Evolutionary conservation across 192 early-diverging fungal genomes (phyloP), one percentile per base, ranked within the genome.

Genomic region (Backusella luteola): DNA sequence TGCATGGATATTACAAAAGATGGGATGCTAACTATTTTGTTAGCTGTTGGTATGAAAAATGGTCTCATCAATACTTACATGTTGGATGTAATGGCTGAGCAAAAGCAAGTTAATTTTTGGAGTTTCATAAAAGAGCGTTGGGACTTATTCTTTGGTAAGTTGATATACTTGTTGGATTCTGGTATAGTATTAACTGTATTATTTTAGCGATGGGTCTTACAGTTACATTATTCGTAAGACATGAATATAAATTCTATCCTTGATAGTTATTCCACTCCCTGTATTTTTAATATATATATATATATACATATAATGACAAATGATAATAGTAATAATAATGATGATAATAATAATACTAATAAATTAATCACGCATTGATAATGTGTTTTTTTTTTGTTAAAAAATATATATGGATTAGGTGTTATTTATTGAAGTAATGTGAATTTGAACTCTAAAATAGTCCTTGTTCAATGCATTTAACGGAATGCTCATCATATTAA

Each of bases 41-140:
- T 73, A 75, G 73, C 59, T 29, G 29, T 75, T 66, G 63, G 63
- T 32, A 35, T 75, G 19, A 75, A 75, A 15, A 75, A 75, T 42
- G 49, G 49, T 11, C 11, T 46, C 15, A 42, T 34, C 0, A 67
- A 67, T 17, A 66, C 73, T 12, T 75, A 75, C 39, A 67, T 26
- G 34, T 39, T 67, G 17, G 73, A 75, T n/a, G 39, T 46, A 19
- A 39, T 44, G 23, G 63, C 41, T n/a, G 73, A 75, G 17, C 39
- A 66, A 44, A 75, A 67, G 5, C 39, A 56, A 67, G 41, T 75
- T 7, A 75, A 75, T 67, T 67, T 75, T 14, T 21, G n/a, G 41
- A 75, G 59, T 66, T 75, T 75, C 66, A 34, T 75, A 32, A 75
- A 38, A 32, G 74, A 75, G 1, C 52, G 63, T 12, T 75, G 74